Percentiles rank a stretch among this genome's conserved stretches.
Conservation (phyloP, 768 basidiomycete species). For the Psilocybe subaeruginosa region DNA sequence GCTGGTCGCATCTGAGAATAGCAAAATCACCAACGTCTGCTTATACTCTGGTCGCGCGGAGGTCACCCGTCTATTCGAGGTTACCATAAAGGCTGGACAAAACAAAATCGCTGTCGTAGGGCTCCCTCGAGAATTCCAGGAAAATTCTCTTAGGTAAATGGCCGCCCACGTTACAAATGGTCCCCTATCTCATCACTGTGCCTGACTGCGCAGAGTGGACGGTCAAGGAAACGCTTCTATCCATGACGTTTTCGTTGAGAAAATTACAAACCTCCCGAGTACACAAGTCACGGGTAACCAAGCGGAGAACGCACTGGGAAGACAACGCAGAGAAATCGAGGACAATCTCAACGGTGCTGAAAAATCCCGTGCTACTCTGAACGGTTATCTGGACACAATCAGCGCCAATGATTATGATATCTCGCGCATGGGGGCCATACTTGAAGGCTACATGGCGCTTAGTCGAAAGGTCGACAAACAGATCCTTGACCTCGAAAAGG, state of each 20-base stretch:
- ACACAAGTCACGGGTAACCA: background rate
- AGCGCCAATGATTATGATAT: background rate
- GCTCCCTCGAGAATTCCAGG: conserved; percentile 37
- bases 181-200: too few relatives aligned
- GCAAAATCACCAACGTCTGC: conserved; percentile 35
- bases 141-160: conserved; percentile 41
- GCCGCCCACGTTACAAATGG: background rate
- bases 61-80: conserved; percentile 35
- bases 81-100: conserved; percentile 36
- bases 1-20: conserved; percentile 28
- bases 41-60: conserved; percentile 41
- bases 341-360: background rate
- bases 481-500: background rate
- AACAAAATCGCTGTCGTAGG: conserved; percentile 40
- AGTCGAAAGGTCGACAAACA: background rate
- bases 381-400: background rate
- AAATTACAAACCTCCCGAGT: background rate
- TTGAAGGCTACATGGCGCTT: background rate
- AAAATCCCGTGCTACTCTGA: background rate
- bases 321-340: background rate
- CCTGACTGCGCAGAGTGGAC: conserved; percentile 36
- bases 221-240: conserved; percentile 46
- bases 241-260: conserved; percentile 42
- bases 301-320: background rate
- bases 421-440: background rate